Evolutionary conservation across 306 rosid genomes (phyloP), one percentile per base, ranked within the genome.

Genomic region (Rosa multiflora): DNA sequence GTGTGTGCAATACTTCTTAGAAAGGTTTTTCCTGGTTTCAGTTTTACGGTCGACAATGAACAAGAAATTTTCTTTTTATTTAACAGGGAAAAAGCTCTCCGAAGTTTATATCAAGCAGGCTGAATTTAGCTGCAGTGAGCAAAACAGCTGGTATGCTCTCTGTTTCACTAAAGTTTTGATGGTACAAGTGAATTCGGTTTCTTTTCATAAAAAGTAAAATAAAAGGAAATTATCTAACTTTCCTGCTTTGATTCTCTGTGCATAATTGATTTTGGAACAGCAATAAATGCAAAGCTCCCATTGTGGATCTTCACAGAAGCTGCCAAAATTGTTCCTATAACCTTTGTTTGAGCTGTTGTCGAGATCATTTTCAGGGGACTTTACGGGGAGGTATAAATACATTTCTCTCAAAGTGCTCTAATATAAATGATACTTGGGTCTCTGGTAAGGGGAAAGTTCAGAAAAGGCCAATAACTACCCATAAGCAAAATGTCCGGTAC

Each of bases 271-370:
- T 76, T 78, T 83, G 83, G 88, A 72, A 68, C 99, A 96, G 99
- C 87, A 96, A 85, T 81, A 74, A 80, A 80, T 96, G 98, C 88
- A 89, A 88, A 83, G 82, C 87, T 73, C 81, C 88, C 68, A 84
- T 95, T 70, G 80, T 90, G 88, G 97, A 91, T 90, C 96, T 90
- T 83, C 97, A 88, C 78, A 95, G 96, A 91, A 91, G 92, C 85
- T 96, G 99, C 88, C 93, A 88, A 67, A 89, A 82, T 79, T 96
- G 99, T 82, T 91, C 99, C 74, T 93, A 87, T 82, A 85, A 86
- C 66, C 91, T 95, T 73, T 95, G 99, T 88, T 81, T 90, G 78
- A 85, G 90, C 76, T 96, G 99, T 85, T 91, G 87, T 69, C 89
- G 56, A 40, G 88, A 87, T 82, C 75, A 84, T 63, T 85, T 83